Evolutionary conservation across 108 stramenopile species (phyloP).

Genomic region (Cyclotella distinguenda): DNA sequence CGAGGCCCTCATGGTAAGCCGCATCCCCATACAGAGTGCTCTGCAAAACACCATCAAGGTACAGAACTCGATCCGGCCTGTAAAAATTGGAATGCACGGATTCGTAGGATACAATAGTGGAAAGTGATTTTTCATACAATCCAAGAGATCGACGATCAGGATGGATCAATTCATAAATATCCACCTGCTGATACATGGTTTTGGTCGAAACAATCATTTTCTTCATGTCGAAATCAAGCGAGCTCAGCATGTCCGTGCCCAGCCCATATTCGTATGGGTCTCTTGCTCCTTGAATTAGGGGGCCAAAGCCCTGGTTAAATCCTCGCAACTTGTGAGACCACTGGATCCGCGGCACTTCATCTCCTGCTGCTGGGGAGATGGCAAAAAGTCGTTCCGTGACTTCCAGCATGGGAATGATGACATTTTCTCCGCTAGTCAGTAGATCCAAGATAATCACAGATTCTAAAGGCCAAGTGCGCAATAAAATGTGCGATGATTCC

Average conservation of each 20-base stretch:
- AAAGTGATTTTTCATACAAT: conserved; percentile 3
- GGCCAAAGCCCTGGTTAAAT: conserved; percentile 3
- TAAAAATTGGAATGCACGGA: conserved; percentile 19
- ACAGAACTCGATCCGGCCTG: conserved; percentile 54
- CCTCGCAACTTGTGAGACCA: conserved; percentile 31
- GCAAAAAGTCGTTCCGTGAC: not conserved
- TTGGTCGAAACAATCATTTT: not conserved
- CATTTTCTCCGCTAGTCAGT: conserved; percentile 1
- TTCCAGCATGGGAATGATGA: not conserved
- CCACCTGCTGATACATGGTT: conserved; percentile 26
- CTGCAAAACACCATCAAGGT: conserved; percentile 70
- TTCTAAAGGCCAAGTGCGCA: conserved; percentile 7
- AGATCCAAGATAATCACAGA: conserved; percentile 13
- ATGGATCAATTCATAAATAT: conserved; percentile 28
- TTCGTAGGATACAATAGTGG: conserved; percentile 28
- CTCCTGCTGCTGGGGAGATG: not conserved
- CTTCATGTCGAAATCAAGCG: not conserved
- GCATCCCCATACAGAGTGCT: conserved; percentile 64
- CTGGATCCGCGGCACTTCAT: not conserved
- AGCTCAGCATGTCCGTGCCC: not conserved
- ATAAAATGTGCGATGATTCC: conserved; percentile 3
- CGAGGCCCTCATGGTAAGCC: conserved; percentile 90
- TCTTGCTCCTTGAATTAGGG: not conserved
- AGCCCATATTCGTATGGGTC: conserved; percentile 14
- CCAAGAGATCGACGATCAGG: not conserved